A percentile compares a stretch with the other conserved stretches of the same genome.
These are phyloP conservation scores for Rhamnella rubrinervis DNA, from an alignment of 331 rosid genomes.

Conservation along the genomic window DNA sequence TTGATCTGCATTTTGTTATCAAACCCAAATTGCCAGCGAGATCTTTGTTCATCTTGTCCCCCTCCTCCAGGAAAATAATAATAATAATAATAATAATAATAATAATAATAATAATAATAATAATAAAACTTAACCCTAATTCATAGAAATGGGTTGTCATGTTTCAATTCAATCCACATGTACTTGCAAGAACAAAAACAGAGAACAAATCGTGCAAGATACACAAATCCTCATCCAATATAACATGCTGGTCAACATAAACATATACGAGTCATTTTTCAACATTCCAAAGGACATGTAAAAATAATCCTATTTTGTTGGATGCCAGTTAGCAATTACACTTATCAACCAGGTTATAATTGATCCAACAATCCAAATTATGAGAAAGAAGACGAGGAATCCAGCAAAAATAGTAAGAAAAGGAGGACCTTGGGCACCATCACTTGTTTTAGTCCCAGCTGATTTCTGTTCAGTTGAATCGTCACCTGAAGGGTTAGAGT, in stretches of 20 bases:
- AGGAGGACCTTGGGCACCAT: conserved; percentile 58
- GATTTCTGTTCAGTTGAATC: conserved; percentile 33
- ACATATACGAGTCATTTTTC: conserved; percentile 5
- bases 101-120: too few relatives aligned
- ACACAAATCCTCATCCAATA: background rate
- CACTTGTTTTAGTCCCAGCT: conserved; percentile 25
- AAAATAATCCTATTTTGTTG: conserved; percentile 28
- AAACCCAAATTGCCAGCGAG: too few relatives aligned
- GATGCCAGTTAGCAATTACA: conserved; percentile 34
- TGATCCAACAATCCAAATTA: conserved; percentile 53
- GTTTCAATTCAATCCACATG: too few relatives aligned
- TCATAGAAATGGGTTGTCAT: too few relatives aligned
- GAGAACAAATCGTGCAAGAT: too few relatives aligned
- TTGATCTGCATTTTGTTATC: too few relatives aligned
- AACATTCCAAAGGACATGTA: background rate
- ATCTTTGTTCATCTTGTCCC: too few relatives aligned
- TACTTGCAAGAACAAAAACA: too few relatives aligned
- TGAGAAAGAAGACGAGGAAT: conserved; percentile 31
- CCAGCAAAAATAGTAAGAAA: conserved; percentile 78
- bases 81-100: too few relatives aligned
- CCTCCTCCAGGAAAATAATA: too few relatives aligned
- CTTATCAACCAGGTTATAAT: conserved; percentile 46
- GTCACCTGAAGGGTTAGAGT: conserved; percentile 35
- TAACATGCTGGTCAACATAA: background rate
- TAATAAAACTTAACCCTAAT: too few relatives aligned